Conservation (phyloP, 805 yeast genomes). For the Pichia sporocuriosa region DNA sequence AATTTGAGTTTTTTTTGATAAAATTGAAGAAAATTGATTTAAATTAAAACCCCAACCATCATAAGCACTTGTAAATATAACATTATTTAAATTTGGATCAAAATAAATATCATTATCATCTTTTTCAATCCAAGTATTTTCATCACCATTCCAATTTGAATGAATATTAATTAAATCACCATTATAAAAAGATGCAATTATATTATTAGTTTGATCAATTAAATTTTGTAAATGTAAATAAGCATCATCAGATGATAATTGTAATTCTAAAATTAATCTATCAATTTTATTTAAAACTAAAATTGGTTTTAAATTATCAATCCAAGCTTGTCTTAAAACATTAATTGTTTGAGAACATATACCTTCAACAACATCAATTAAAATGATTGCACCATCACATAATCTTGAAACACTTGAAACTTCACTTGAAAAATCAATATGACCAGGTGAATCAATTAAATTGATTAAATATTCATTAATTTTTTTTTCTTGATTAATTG, state of each 20-base stretch:
- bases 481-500: slow-evolving; percentile 33
- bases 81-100: slow-evolving; percentile 81
- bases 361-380: slow-evolving; percentile 97
- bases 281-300: slow-evolving; percentile 89
- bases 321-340: slow-evolving; percentile 92
- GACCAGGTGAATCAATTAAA: slow-evolving; percentile 98
- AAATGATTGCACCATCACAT: slow-evolving; percentile 93
- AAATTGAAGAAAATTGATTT: slow-evolving; percentile 79
- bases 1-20: slow-evolving; percentile 78
- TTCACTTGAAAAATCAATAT: slow-evolving; percentile 92
- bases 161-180: slow-evolving; percentile 93
- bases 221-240: slow-evolving; percentile 69
- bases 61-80: slow-evolving; percentile 81
- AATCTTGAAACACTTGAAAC: slow-evolving; percentile 93
- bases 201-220: slow-evolving; percentile 91
- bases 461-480: slow-evolving; percentile 80
- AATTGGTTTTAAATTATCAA: slow-evolving; percentile 81
- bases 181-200: slow-evolving; percentile 85
- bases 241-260: slow-evolving; percentile 78
- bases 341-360: slow-evolving; percentile 96
- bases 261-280: slow-evolving; percentile 73
- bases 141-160: slow-evolving; percentile 45
- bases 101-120: slow-evolving; percentile 82
- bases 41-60: slow-evolving; percentile 98
- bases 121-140: slow-evolving; percentile 57